Evolutionary conservation across 2,329 filamentous ascomycete genomes (phyloP), one percentile per base, ranked within the genome.

Genomic region (Coleophoma crateriformis): DNA sequence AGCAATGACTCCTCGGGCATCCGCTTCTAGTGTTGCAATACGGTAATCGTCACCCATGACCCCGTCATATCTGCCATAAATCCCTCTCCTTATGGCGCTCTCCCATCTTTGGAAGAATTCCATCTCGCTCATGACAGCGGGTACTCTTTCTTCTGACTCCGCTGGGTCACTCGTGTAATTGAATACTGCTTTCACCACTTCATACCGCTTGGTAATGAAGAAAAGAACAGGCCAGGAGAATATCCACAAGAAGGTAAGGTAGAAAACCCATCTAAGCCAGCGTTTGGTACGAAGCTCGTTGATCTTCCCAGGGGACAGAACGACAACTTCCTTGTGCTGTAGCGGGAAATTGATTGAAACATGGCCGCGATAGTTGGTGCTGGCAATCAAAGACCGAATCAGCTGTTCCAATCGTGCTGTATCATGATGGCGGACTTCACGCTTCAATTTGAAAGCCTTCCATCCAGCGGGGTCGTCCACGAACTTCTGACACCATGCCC

Each of bases 191-290:
- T 73, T 70, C 3, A 81, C 75, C 2, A 87, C 82, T 54, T 84
- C 77, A 68, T 84, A 90, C 45, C 79, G 74, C 61, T 79, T 81
- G 1, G 87, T 90, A 15, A 76, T 68, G 62, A 88, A 75, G 67
- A 80, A 84, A 12, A 90, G 72, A 50, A 79, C 77, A 0, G 87
- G 87, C 87, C 87, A 90, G 3, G 78, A 71, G 57, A 90, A 72
- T 50, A 90, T 60, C 75, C 86, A 86, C 12, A 87, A 65, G 52
- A 89, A 80, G 0, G 82, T 82, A 6, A 87, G 64, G 61, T 79
- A 82, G 68, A 84, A 88, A 10, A 88, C 41, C 72, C 79, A 79
- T 39, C 76, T 70, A 41, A 89, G 71, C 82, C 82, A 88, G 7
- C 63, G 64, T 1, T 75, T 83, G 42, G 82, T 69, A 0, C 87